phyloP scores from a whole-genome alignment of 2,329 filamentous ascomycete species.

The Macrophomina pseudophaseolina region DNA sequence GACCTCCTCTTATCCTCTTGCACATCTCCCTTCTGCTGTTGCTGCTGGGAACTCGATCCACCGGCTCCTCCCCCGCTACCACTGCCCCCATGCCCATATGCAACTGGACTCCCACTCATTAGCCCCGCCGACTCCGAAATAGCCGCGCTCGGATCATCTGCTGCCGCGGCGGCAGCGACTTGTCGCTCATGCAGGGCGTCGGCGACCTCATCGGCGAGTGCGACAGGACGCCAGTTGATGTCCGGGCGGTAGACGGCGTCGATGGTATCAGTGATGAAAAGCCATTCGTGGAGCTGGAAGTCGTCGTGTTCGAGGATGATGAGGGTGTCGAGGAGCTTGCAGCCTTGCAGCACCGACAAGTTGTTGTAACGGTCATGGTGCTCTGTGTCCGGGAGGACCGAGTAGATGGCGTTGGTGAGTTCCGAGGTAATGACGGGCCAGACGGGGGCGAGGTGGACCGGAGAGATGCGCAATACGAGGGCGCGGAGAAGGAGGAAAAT shows the following conservation, averaged over 20 bases:
- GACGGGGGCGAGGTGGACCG: constrained; percentile 78
- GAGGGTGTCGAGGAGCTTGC: constrained; percentile 90
- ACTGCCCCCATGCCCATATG: background rate
- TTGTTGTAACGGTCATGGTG: constrained; percentile 78
- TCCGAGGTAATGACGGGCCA: constrained; percentile 93
- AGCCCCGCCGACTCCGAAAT: constrained; percentile 27
- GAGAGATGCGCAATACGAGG: constrained; percentile 76
- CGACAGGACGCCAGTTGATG: constrained; percentile 67
- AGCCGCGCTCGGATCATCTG: constrained; percentile 35
- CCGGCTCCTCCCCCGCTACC: constrained; percentile 25
- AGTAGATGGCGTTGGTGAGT: constrained; percentile 78
- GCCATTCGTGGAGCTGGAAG: constrained; percentile 97
- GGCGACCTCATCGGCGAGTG: constrained; percentile 82
- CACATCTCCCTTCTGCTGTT: too few relatives aligned
- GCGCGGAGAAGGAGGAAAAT: constrained; percentile 87
- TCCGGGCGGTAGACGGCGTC: constrained; percentile 88
- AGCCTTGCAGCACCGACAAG: constrained; percentile 81
- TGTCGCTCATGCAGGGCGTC: constrained; percentile 67
- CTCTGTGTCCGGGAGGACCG: constrained; percentile 65
- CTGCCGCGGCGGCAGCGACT: constrained; percentile 32
- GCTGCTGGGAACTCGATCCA: too few relatives aligned
- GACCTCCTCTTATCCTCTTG: constrained; percentile 34
- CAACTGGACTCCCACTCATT: background rate
- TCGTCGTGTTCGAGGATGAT: constrained; percentile 88
- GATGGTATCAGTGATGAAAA: constrained; percentile 95